Percentiles rank a stretch among this genome's conserved stretches.
These are phyloP conservation scores for Hemileia vastatrix DNA, from an alignment of 1,284 basidiomycete genomes.

Conservation along the genomic window DNA sequence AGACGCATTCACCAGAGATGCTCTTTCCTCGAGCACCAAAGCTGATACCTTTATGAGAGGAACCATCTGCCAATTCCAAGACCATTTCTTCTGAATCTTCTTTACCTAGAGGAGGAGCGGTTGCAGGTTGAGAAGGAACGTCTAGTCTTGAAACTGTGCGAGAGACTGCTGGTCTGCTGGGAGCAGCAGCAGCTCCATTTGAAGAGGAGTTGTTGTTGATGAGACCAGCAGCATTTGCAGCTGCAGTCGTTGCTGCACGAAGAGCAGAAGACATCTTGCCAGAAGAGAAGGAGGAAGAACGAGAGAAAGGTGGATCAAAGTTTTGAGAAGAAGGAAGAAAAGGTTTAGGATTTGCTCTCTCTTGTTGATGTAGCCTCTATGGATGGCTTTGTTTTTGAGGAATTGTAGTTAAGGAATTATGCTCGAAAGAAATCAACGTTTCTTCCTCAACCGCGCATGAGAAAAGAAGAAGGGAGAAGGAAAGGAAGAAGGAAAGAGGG, in stretches of 20 bases:
- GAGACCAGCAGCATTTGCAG: conserved; percentile 5
- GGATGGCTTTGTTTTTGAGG: neutral
- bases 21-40: conserved; percentile 88
- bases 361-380: neutral
- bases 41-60: conserved; percentile 75
- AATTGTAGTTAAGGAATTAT: neutral
- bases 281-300: neutral
- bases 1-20: conserved; percentile 93
- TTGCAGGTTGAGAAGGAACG: conserved; percentile 7
- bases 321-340: neutral
- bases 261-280: neutral
- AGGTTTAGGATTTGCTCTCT: neutral
- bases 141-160: neutral
- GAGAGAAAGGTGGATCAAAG: neutral
- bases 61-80: conserved; percentile 82
- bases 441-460: no score
- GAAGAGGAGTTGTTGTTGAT: neutral
- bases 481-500: no score
- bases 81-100: conserved; percentile 50
- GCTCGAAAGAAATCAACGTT: no score
- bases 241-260: conserved; percentile 8
- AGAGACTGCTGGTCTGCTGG: conserved; percentile 1
- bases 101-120: conserved; percentile 23
- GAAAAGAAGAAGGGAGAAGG: no score
- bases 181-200: conserved; percentile 21